phyloP scores from a whole-genome alignment of 2,329 filamentous ascomycete genomes.

The Periglandula ipomoeae region DNA sequence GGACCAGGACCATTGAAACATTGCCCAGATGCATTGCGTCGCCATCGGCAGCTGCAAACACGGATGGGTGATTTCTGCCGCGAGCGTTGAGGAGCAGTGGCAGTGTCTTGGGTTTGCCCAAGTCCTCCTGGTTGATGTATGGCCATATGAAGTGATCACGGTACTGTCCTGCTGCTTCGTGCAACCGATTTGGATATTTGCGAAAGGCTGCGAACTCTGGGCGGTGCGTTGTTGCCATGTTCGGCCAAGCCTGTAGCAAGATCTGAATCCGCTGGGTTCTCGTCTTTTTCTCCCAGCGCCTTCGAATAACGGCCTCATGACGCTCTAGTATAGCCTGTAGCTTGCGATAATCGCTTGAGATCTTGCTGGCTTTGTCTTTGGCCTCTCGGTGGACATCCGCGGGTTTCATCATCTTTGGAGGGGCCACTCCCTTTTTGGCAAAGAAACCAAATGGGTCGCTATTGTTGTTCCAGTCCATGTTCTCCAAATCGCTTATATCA shows the following conservation, averaged over 20 bases:
- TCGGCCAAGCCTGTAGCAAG: constrained; percentile 38
- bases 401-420: constrained; percentile 3
- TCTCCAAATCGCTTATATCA: neutral
- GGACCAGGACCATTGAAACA: constrained; percentile 15
- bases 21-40: constrained; percentile 22
- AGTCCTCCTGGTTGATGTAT: constrained; percentile 48
- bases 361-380: constrained; percentile 9
- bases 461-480: constrained; percentile 1
- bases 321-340: constrained; percentile 35
- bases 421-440: constrained; percentile 3
- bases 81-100: constrained; percentile 43
- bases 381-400: constrained; percentile 10
- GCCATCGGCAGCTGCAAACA: constrained; percentile 38
- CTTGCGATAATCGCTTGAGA: constrained; percentile 25
- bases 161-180: constrained; percentile 13
- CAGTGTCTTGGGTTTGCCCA: constrained; percentile 32
- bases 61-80: constrained; percentile 33
- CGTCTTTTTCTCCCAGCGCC: constrained; percentile 46
- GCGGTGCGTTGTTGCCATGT: constrained; percentile 39
- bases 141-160: constrained; percentile 38
- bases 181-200: constrained; percentile 12
- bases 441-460: constrained; percentile 3
- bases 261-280: constrained; percentile 34
- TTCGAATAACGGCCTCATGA: constrained; percentile 41
- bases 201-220: constrained; percentile 38